Percentiles rank a stretch among this genome's conserved stretches.
phyloP scores from a whole-genome alignment of 108 stramenopile genomes.

The Skeletonema marinoi region DNA sequence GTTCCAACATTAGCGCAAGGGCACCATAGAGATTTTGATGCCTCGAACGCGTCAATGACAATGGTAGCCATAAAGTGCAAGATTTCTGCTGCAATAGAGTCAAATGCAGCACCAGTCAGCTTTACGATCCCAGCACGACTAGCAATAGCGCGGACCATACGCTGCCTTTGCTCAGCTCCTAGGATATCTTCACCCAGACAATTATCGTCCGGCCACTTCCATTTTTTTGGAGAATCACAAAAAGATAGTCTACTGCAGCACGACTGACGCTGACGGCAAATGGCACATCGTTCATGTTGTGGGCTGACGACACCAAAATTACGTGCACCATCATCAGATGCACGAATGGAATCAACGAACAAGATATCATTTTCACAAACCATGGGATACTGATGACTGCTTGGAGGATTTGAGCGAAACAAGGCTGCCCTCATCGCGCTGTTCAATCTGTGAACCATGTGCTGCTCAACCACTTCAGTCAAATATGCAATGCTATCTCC shows the following conservation, averaged over 20 bases:
- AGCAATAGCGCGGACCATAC: constrained; percentile 8
- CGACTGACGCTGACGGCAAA: not conserved
- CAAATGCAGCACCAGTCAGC: constrained; percentile 7
- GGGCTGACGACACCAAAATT: no score
- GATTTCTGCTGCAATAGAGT: constrained; percentile 11
- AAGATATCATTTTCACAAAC: not conserved
- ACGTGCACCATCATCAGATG: not conserved
- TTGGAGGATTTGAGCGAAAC: not conserved
- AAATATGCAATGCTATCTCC: constrained; percentile 8
- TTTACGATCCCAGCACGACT: constrained; percentile 23
- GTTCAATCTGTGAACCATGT: not conserved
- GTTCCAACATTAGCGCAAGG: not conserved
- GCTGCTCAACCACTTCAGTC: not conserved
- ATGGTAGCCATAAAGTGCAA: constrained; percentile 11
- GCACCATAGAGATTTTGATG: not conserved
- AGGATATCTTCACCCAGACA: not conserved
- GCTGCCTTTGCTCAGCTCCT: not conserved
- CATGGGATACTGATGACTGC: not conserved
- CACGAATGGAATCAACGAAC: not conserved
- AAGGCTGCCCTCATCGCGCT: not conserved
- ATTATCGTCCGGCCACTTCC: not conserved
- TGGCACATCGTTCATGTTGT: no score
- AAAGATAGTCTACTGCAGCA: not conserved
- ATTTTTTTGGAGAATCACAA: not conserved
- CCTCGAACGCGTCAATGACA: constrained; percentile 17